phyloP scores from a whole-genome alignment of 768 basidiomycete genomes.

The Serpula lacrymans region DNA sequence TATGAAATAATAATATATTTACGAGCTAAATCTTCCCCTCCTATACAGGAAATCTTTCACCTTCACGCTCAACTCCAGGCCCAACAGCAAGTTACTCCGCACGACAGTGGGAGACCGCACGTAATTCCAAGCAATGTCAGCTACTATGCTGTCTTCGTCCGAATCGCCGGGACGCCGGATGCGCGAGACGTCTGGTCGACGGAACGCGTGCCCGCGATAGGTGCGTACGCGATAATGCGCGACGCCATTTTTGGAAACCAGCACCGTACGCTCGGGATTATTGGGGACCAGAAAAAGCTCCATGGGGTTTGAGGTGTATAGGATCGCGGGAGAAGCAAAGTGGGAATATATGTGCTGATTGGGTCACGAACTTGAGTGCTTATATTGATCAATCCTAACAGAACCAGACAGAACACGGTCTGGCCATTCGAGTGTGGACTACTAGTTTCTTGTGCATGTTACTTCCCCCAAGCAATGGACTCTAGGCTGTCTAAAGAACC shows the following conservation, averaged over 20 bases:
- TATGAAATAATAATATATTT: constrained; percentile 15
- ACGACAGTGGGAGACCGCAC: constrained; percentile 41
- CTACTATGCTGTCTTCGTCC: constrained; percentile 40
- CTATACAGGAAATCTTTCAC: constrained; percentile 43
- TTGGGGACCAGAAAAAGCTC: constrained; percentile 52
- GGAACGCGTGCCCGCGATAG: constrained; percentile 27
- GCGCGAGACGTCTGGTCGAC: constrained; percentile 32
- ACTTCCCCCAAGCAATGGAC: too few species aligned
- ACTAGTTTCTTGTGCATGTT: too few species aligned
- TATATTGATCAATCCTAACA: too few species aligned
- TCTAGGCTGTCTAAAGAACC: too few species aligned
- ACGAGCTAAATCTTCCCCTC: constrained; percentile 40
- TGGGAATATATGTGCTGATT: too few species aligned
- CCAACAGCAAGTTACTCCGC: constrained; percentile 36
- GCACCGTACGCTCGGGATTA: constrained; percentile 45
- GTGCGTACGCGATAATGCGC: constrained; percentile 49
- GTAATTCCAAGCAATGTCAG: constrained; percentile 47
- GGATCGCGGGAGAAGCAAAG: constrained; percentile 2
- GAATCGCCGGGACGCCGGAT: constrained; percentile 39
- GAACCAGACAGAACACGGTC: too few species aligned
- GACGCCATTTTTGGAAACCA: constrained; percentile 49
- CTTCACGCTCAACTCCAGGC: constrained; percentile 20
- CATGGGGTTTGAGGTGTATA: constrained; percentile 29
- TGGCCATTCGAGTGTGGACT: too few species aligned
- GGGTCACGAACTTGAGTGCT: too few species aligned